These are phyloP conservation scores for Lunasporangiospora selenospora DNA, from an alignment of 192 early-diverging fungal genomes.

Conservation along the genomic window DNA sequence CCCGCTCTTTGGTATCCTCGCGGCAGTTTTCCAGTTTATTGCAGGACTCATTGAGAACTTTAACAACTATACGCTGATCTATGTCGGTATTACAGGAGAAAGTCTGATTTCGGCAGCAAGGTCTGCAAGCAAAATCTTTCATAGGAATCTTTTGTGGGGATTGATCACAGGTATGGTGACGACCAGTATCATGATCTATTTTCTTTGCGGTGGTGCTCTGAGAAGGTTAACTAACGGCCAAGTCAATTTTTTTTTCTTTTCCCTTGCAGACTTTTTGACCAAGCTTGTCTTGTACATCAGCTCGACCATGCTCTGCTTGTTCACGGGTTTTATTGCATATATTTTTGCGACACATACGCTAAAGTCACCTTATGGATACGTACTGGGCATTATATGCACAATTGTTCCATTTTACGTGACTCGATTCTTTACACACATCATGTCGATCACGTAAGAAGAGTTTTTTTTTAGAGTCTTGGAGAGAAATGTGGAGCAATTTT, in stretches of 20 bases:
- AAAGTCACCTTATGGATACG: constrained; percentile 67
- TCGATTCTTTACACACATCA: constrained; percentile 69
- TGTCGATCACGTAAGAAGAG: constrained; percentile 75
- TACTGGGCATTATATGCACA: constrained; percentile 64
- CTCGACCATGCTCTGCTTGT: constrained; percentile 58
- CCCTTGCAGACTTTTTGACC: constrained; percentile 55
- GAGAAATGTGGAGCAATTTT: neutral
- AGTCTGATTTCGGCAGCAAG: constrained; percentile 62
- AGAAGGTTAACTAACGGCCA: neutral
- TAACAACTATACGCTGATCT: constrained; percentile 74
- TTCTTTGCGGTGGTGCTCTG: neutral
- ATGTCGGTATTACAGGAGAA: constrained; percentile 73
- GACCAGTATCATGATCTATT: neutral
- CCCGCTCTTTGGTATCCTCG: constrained; percentile 51
- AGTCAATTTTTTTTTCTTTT: constrained; percentile 1
- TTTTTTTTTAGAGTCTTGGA: constrained; percentile 1
- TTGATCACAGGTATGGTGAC: constrained; percentile 57
- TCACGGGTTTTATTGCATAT: constrained; percentile 63
- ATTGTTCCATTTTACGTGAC: constrained; percentile 72
- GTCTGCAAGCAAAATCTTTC: constrained; percentile 72
- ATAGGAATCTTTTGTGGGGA: constrained; percentile 75
- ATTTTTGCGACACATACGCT: constrained; percentile 64
- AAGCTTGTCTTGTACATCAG: constrained; percentile 65
- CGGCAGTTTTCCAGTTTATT: constrained; percentile 33
- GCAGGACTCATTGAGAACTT: constrained; percentile 56